Evolutionary conservation across 73 alveolate genomes (phyloP).

Genomic region (Tetrahymena thermophila): DNA sequence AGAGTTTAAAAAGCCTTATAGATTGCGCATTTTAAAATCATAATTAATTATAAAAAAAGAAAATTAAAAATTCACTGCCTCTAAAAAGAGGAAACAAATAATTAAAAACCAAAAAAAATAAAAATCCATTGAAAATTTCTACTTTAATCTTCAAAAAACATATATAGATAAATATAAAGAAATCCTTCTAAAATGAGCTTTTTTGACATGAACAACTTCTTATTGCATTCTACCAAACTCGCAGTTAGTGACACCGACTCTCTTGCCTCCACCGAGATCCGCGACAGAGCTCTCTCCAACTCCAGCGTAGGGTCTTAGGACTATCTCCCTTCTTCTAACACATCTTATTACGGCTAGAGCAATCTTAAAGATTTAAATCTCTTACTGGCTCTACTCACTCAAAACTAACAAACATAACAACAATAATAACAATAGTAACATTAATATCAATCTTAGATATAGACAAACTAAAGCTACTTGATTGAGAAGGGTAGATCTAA

Average conservation of each 20-base stretch:
- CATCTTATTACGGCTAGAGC: background rate
- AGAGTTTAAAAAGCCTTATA: background rate
- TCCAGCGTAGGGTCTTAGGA: background rate
- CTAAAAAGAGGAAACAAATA: background rate
- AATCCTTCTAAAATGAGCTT: background rate
- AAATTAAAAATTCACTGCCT: background rate
- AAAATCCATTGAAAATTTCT: background rate
- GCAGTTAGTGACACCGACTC: background rate
- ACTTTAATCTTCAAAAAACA: background rate
- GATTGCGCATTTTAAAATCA: background rate
- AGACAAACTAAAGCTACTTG: background rate
- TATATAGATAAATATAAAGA: background rate
- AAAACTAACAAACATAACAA: background rate
- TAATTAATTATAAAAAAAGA: background rate
- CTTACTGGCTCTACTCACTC: background rate
- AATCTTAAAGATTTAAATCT: background rate
- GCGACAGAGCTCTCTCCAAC: background rate
- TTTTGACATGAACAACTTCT: background rate
- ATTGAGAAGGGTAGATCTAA: background rate
- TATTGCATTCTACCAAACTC: background rate
- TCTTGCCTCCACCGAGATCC: background rate
- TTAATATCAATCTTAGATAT: background rate
- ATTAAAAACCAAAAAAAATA: background rate
- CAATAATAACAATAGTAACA: background rate
- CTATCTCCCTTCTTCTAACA: background rate